These are phyloP conservation scores for Noccaea caerulescens DNA, from an alignment of 345 rosid species.

Conservation along the genomic window DNA sequence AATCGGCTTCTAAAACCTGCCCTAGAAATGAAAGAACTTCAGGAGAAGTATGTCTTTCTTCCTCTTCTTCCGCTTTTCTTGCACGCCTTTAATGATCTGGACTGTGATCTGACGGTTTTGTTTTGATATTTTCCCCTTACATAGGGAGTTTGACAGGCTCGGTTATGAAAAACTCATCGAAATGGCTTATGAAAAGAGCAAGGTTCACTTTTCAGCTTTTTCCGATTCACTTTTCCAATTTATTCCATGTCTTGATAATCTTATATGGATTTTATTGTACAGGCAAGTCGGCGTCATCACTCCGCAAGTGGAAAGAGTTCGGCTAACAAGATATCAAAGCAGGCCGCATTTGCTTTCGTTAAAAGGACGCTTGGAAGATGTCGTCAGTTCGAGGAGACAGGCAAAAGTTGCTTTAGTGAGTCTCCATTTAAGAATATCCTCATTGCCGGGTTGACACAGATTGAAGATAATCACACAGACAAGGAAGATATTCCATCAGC, in stretches of 20 bases:
- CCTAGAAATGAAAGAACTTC: constrained; percentile 62
- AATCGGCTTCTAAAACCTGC: constrained; percentile 67
- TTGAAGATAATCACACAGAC: constrained; percentile 47
- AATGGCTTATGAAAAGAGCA: constrained; percentile 86
- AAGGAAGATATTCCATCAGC: constrained; percentile 54
- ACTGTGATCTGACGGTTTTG: constrained; percentile 28
- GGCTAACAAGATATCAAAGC: constrained; percentile 77
- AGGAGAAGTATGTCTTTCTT: constrained; percentile 63
- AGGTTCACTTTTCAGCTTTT: constrained; percentile 46
- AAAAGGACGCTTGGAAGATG: constrained; percentile 73
- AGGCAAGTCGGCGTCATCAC: constrained; percentile 73
- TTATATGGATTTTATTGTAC: constrained; percentile 27
- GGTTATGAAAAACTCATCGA: constrained; percentile 77
- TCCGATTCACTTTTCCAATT: not conserved
- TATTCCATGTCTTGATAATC: constrained; percentile 19
- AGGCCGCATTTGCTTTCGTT: constrained; percentile 79
- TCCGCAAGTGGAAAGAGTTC: constrained; percentile 76
- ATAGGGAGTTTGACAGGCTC: constrained; percentile 72
- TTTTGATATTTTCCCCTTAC: constrained; percentile 24
- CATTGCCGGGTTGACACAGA: constrained; percentile 50
- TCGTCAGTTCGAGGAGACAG: constrained; percentile 76
- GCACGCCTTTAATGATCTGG: constrained; percentile 15
- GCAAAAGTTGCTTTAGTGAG: constrained; percentile 86
- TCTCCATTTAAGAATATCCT: constrained; percentile 69
- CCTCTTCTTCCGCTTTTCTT: constrained; percentile 26